Evolutionary conservation across 257 asterid genomes (phyloP), one percentile per base, ranked within the genome.

Genomic region (Echites panduratus): DNA sequence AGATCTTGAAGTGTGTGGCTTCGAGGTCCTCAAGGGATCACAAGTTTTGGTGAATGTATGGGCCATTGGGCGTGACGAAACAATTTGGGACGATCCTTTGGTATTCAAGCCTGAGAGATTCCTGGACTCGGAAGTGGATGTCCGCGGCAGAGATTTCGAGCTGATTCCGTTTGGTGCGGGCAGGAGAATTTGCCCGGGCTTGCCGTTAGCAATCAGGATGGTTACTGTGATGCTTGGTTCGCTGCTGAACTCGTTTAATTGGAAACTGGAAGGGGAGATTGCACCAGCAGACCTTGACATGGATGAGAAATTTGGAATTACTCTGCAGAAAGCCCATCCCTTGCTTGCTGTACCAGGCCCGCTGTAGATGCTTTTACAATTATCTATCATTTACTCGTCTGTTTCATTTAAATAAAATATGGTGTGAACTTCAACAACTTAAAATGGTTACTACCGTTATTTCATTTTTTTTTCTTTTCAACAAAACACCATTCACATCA

Each of bases 111-210:
- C 82, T 6, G 84, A 82, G 76, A 74, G 84, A 50, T 82, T 79
- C 26, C 41, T 35, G 66, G 81, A 71, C 20, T 76, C 82, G 1
- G 75, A 79, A 13, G 3, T 79, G 29, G 59, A 82, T 10, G 27
- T 82, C 6, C 49, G 75, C 19, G 86, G 86, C 38, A 70, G 66
- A 50, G 66, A 79, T 74, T 82, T 79, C 24, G 82, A 79, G 73
- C 71, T 82, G 24, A 70, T 79, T 38, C 84, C 84, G 0, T 82
- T 82, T 26, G 86, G 86, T 19, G 81, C 84, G 20, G 84, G 84
- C 22, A 5, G 82, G 5, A 79, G 84, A 68, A 82, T 79, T 1
- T 82, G 82, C 49, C 84, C 84, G 0, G 78, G 84, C 11, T 62
- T 79, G 72, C 77, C 86, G 5, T 49, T 82, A 61, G 84, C 80